Evolutionary conservation across 768 basidiomycete species (phyloP), one percentile per base, ranked within the genome.

Genomic region (Fistulinella prunicolor): DNA sequence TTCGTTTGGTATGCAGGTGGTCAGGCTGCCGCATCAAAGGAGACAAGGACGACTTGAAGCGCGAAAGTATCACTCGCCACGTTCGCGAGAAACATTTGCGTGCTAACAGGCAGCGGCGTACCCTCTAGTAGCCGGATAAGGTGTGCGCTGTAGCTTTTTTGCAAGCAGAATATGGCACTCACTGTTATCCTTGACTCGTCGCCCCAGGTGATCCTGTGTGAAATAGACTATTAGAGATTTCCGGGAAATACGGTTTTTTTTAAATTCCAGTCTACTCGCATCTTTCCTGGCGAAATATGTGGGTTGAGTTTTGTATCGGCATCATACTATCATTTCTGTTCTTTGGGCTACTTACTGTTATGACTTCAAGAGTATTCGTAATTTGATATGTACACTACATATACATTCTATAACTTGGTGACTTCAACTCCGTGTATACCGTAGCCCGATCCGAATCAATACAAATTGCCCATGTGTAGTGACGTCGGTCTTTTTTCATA

Each of bases 31-130:
- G 29, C 9, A 23, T 42, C 10, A 46, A 35, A 28, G 38, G 42
- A 17, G 23, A 17, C 2, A 42, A n/a, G 8, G 1, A 0, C 2
- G 4, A 0, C 13, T 36, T 63, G 16, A 63, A 62, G 0, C 57
- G 62, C 2, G 52, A 62, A 28, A 47, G 46, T 9, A 55, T 63
- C 4, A 34, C 45, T 1, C 48, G 62, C 0, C 62, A 63, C 1
- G 14, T 59, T 0, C 37, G 47, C 0, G 62, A 63, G 28, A 47
- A 6, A 3, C 61, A 63, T 20, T 3, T 63, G 7, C 9, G 30
- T 32, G 6, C 41, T 4, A 38, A 9, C 19, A 61, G 20, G 10
- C 26, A 10, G 26, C 6, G 6, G 32, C 53, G 59, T 28, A 34
- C 37, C 13, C 17, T 10, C 8, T 38, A 8, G 10, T 10, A 32